Base-by-base conservation (phyloP, 1,284 basidiomycete species). In the Leccinum pachyderme region DNA sequence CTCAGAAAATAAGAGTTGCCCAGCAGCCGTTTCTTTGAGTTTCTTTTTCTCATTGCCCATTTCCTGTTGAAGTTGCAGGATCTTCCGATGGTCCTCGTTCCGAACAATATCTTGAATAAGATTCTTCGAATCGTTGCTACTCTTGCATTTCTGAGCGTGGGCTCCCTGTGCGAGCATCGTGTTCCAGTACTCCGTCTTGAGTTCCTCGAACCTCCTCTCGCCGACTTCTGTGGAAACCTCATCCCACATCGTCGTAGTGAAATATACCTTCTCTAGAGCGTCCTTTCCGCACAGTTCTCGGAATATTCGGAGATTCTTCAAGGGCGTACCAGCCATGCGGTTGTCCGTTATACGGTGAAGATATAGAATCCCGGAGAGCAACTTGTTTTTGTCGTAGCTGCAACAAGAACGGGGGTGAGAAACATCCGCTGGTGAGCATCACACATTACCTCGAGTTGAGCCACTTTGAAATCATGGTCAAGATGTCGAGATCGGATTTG, bases 331-430 rank as follows among this genome's bases (percentile, higher is more conserved):
- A 3, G 72, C 72, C 53, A 80, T 69, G 8, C 77, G 70, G 56
- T 69, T 68, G 60, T 80, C 77, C 22, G 75, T 72, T 50, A 81
- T 81, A 5, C 74, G 73, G 49, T 80, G 78, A 56, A 79, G 64
- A 62, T 80, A 81, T 18, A 81, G 65, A 48, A 81, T 66, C 0
- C 77, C 79, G 11, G 72, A 67, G 5, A 80, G 62, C 13, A 66
- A 29, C 31, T 49, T 50, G 47, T 68, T 65, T 27, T 67, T 59
- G 43, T 70, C 57, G 51, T 75, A 71, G 28, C 75, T 78, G 22
- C 22, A 25, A 24, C 5, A 32, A 24, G 27, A 27, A 12, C 5
- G 32, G 13, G 29, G 7, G 11, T 56, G 12, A 53, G 12, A 25
- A n/a, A 27, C 5, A 25, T 39, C n/a, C 31, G 3, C 28, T 22